phyloP scores from a whole-genome alignment of 192 early-diverging fungal genomes.

The Rhizophagus prolifer region DNA sequence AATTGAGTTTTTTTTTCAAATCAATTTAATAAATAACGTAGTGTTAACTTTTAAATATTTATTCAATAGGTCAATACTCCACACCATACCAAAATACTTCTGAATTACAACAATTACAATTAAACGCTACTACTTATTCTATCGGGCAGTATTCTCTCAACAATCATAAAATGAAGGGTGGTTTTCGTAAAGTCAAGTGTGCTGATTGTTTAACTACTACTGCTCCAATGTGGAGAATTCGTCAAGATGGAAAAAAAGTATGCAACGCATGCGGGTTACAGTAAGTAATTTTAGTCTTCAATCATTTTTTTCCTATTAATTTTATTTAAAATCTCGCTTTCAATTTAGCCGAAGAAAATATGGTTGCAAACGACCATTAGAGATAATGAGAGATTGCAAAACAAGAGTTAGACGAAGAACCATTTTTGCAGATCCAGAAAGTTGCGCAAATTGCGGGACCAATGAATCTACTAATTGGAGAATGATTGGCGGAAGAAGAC shows the following conservation, averaged over 20 bases:
- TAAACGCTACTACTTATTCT: not conserved
- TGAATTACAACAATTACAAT: not conserved
- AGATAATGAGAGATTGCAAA: not conserved
- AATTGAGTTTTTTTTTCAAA: no score
- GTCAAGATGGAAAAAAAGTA: not conserved
- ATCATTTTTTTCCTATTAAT: not conserved
- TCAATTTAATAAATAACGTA: no score
- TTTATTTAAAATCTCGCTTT: not conserved
- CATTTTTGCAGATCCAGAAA: not conserved
- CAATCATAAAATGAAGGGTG: no score
- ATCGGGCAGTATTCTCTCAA: not conserved
- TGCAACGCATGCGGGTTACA: not conserved
- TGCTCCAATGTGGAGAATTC: not conserved
- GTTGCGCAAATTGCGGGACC: not conserved
- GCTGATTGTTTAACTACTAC: not conserved
- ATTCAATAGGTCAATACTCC: no score
- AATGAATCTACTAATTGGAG: not conserved
- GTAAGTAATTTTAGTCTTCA: not conserved
- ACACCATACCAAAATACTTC: not conserved
- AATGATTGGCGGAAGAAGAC: not conserved
- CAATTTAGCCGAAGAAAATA: no score
- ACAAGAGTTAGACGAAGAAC: not conserved
- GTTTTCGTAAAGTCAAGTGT: not conserved
- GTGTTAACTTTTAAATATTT: no score
- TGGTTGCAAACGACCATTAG: no score